Evolutionary conservation across 2,329 filamentous ascomycete genomes (phyloP), one percentile per base, ranked within the genome.

Genomic region (Aspergillus versicolor): DNA sequence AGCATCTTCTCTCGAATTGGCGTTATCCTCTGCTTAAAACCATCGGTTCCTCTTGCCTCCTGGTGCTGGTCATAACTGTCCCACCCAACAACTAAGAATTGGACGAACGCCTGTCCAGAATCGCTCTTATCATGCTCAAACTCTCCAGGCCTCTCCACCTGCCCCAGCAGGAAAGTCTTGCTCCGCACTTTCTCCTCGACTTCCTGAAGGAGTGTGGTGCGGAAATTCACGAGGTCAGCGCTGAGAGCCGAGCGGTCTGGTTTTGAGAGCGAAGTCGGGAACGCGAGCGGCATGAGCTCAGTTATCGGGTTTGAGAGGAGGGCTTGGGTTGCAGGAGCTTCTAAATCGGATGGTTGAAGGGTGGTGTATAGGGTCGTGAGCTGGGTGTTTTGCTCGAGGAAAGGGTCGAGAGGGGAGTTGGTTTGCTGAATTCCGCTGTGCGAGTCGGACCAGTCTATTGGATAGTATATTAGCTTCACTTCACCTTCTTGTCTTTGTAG

Each of bases 71-170:
- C 78, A 19, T 80, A 71, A 62, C 73, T 80, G 50, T 77, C 69
- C 83, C 83, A 85, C 5, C 82, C 82, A 53, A 82, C 70, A 17
- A 74, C 72, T n/a, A 76, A 57, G 4, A 79, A 63, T 62, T 76
- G 75, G 54, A 77, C 67, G 54, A 75, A 74, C 11, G 76, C 79
- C 62, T 75, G 67, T 3, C 73, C 74, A 15, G 70, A 75, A 38
- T 59, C 67, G 63, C 77, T 79, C 69, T 56, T 72, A 65, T 40
- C 65, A 68, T 63, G 70, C 27, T 63, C 40, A 40, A 73, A 56
- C 55, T 52, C 63, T 21, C 67, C 67, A 0, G 75, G 75, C 19
- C 74, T 62, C 34, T 74, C 72, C 8, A 76, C 63, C 58, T 74
- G 70, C 2, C 72, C 75, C 62, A 73, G 68, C 2, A 69, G 58